These are phyloP conservation scores for Candida endomychidarum DNA, from an alignment of 805 yeast species.

Conservation along the genomic window DNA sequence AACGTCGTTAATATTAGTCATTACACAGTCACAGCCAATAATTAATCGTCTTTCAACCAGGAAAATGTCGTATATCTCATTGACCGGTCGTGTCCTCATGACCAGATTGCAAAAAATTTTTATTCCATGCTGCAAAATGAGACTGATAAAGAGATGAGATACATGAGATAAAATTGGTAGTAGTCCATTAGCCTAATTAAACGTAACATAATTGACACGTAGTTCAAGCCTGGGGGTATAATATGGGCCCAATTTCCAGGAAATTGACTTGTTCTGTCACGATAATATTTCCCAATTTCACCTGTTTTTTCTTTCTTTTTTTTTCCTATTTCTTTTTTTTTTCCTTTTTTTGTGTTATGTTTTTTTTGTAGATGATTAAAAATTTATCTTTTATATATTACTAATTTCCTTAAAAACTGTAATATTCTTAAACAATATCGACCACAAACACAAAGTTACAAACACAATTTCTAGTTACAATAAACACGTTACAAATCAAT, in stretches of 20 bases:
- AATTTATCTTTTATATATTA: slow-evolving; percentile 7
- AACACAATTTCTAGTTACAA: too few relatives aligned
- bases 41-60: slow-evolving; percentile 6
- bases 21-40: slow-evolving; percentile 1
- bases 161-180: too few relatives aligned
- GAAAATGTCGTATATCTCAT: neutral
- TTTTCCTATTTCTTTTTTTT: slow-evolving; percentile 4
- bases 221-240: too few relatives aligned
- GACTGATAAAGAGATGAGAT: slow-evolving; percentile 8
- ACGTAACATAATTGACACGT: too few relatives aligned
- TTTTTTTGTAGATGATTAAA: slow-evolving; percentile 7
- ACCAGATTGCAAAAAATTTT: slow-evolving; percentile 8
- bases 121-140: slow-evolving; percentile 6
- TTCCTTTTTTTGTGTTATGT: slow-evolving; percentile 5
- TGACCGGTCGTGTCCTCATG: slow-evolving; percentile 4
- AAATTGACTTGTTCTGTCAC: neutral
- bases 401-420: neutral
- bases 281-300: neutral
- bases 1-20: neutral
- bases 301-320: slow-evolving; percentile 2
- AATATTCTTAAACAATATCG: too few relatives aligned
- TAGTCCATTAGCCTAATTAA: too few relatives aligned
- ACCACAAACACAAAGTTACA: too few relatives aligned
- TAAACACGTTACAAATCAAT: too few relatives aligned
- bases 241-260: too few relatives aligned